A percentile compares a stretch with the other conserved stretches of the same genome.
Evolutionary conservation across 805 yeast species (phyloP).

Genomic region (Schwanniomyces vanrijiae): DNA sequence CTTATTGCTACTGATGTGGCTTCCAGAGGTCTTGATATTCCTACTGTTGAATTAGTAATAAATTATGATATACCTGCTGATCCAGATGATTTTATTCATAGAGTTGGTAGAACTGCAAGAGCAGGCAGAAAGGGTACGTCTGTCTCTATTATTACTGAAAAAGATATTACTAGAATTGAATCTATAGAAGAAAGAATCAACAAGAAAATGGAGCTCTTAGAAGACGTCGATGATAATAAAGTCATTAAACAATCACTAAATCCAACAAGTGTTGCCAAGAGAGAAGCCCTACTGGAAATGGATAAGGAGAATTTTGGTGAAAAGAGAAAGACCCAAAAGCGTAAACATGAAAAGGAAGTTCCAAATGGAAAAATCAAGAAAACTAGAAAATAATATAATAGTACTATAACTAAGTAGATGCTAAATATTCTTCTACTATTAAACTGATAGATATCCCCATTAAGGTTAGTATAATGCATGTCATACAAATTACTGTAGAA

Average conservation of each 20-base stretch:
- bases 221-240: slow-evolving; percentile 68
- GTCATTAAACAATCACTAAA: slow-evolving; percentile 73
- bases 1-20: slow-evolving; percentile 97
- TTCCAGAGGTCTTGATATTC: slow-evolving; percentile 95
- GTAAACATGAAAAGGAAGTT: slow-evolving; percentile 25
- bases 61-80: slow-evolving; percentile 95
- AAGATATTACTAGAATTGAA: slow-evolving; percentile 76
- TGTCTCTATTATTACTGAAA: slow-evolving; percentile 78
- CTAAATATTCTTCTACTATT: slow-evolving; percentile 16
- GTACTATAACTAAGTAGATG: slow-evolving; percentile 1
- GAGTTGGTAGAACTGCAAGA: slow-evolving; percentile 99
- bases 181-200: slow-evolving; percentile 86
- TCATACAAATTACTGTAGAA: slow-evolving; percentile 31
- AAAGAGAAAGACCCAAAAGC: slow-evolving; percentile 51
- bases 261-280: slow-evolving; percentile 74
- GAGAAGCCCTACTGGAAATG: slow-evolving; percentile 93
- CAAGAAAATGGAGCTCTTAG: slow-evolving; percentile 75
- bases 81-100: slow-evolving; percentile 92
- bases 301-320: slow-evolving; percentile 89
- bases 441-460: slow-evolving; percentile 35
- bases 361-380: slow-evolving; percentile 8
- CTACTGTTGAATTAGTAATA: slow-evolving; percentile 83
- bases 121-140: slow-evolving; percentile 91
- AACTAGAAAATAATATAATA: slow-evolving; percentile 7
- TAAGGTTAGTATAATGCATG: slow-evolving; percentile 33